phyloP scores from a whole-genome alignment of 2,329 filamentous ascomycete species.

The Diaporthe velutina region DNA sequence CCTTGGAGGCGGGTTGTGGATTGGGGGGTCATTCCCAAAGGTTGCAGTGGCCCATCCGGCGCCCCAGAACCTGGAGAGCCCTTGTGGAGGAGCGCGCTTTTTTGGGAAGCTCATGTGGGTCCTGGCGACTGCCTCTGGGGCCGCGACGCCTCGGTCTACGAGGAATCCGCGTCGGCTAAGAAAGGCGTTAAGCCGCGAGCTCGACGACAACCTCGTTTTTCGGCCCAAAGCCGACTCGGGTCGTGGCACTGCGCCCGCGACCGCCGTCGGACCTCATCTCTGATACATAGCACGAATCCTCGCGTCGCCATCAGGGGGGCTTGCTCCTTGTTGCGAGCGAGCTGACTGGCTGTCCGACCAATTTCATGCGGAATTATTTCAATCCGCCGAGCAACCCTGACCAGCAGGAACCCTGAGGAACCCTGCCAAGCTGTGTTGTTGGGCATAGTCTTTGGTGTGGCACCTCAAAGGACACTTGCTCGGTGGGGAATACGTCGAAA shows the following conservation, averaged over 20 bases:
- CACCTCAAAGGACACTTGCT: background rate
- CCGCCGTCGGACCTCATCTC: slow-evolving; percentile 20
- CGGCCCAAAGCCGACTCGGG: slow-evolving; percentile 37
- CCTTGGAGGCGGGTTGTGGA: background rate
- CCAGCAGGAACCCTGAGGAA: background rate
- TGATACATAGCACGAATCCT: slow-evolving; percentile 25
- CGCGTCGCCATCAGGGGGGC: slow-evolving; percentile 7
- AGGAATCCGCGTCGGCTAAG: slow-evolving; percentile 40
- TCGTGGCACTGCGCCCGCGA: slow-evolving; percentile 27
- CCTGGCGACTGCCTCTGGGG: slow-evolving; percentile 21
- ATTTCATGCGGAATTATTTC: slow-evolving; percentile 9
- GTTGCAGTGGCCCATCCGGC: slow-evolving; percentile 22
- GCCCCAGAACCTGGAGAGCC: slow-evolving; percentile 33
- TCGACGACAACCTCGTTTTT: slow-evolving; percentile 35
- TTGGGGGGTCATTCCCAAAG: slow-evolving; percentile 5
- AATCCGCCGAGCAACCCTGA: background rate
- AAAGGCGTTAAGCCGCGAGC: slow-evolving; percentile 40
- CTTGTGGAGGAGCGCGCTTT: slow-evolving; percentile 34
- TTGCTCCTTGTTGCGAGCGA: slow-evolving; percentile 4
- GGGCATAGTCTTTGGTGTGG: background rate
- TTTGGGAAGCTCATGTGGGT: slow-evolving; percentile 39
- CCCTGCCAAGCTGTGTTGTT: background rate
- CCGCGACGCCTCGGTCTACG: slow-evolving; percentile 38
- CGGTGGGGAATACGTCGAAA: too few relatives aligned
- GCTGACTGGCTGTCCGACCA: background rate